These are phyloP conservation scores for Aegilops speltoides DNA, from an alignment of 176 grass and related monocot genomes.

Conservation along the genomic window DNA sequence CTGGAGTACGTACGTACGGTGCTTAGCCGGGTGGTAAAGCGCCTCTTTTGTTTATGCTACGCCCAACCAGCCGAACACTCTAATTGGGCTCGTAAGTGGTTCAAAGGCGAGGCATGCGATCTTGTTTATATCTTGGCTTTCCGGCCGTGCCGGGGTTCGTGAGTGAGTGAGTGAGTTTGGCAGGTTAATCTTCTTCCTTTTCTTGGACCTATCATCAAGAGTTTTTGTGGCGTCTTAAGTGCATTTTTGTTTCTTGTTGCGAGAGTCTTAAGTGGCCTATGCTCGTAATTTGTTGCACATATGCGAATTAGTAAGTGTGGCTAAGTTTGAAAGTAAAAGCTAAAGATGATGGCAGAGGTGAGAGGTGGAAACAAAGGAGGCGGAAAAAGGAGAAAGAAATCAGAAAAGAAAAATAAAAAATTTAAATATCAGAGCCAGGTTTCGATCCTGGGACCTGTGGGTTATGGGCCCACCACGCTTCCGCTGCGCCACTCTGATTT, in stretches of 20 bases:
- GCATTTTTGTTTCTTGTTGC: too few species aligned
- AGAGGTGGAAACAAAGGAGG: not conserved
- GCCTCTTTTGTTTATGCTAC: too few species aligned
- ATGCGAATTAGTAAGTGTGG: too few species aligned
- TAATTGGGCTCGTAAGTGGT: too few species aligned
- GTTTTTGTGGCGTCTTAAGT: too few species aligned
- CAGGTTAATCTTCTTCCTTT: not conserved
- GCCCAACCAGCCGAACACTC: too few species aligned
- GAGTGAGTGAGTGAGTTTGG: not conserved
- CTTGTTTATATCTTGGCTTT: not conserved
- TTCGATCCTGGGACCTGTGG: conserved; percentile 85
- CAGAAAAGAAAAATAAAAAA: not conserved
- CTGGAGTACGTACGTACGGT: not conserved
- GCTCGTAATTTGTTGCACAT: too few species aligned
- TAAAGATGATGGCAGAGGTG: too few species aligned
- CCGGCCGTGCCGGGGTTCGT: not conserved
- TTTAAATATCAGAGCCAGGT: conserved; percentile 68
- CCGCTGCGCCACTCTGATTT: conserved; percentile 88
- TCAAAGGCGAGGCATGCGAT: not conserved
- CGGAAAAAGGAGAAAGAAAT: not conserved
- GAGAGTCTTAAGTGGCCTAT: too few species aligned
- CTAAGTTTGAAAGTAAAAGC: too few species aligned
- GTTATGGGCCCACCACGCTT: conserved; percentile 99
- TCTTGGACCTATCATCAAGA: not conserved
- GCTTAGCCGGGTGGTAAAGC: too few species aligned